Percentiles rank a stretch among this genome's conserved stretches.
Conservation (phyloP, 495 filamentous ascomycete species). For the Neurospora discreta region DNA sequence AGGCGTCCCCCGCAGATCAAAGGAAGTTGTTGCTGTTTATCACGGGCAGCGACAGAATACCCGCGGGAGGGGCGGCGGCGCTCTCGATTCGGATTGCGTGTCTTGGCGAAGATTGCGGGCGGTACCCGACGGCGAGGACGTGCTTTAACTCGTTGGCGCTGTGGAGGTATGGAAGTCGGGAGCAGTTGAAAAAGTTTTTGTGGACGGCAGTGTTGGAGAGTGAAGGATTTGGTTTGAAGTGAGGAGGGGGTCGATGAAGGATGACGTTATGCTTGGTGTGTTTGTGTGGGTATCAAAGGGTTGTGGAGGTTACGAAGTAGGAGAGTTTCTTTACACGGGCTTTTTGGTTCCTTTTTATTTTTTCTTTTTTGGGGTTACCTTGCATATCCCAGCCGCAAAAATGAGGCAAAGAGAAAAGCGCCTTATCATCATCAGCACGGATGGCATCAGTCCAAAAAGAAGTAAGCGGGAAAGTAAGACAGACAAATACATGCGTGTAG, state of each 20-base stretch:
- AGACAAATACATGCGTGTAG: neutral
- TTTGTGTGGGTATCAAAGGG: neutral
- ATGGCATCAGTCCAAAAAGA: neutral
- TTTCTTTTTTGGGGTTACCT: neutral
- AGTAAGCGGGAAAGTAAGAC: neutral
- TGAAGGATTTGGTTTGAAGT: constrained; percentile 92
- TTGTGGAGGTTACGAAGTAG: neutral
- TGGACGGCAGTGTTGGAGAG: constrained; percentile 85
- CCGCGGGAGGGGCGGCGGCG: constrained; percentile 80
- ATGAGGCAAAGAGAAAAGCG: neutral
- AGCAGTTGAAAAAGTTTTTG: constrained; percentile 58
- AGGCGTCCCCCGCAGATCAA: constrained; percentile 54
- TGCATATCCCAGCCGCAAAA: neutral
- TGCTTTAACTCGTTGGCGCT: constrained; percentile 83
- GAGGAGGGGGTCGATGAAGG: neutral
- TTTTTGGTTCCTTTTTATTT: neutral
- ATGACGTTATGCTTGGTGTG: neutral
- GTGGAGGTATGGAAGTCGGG: constrained; percentile 55
- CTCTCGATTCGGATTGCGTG: constrained; percentile 65
- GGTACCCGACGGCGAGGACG: constrained; percentile 80
- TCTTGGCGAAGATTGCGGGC: constrained; percentile 57
- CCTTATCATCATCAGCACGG: neutral
- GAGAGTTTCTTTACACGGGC: neutral
- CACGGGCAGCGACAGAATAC: constrained; percentile 88
- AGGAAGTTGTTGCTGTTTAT: constrained; percentile 75